phyloP scores from a whole-genome alignment of 2,329 filamentous ascomycete genomes.

The Penicillium aurantiogriseum region DNA sequence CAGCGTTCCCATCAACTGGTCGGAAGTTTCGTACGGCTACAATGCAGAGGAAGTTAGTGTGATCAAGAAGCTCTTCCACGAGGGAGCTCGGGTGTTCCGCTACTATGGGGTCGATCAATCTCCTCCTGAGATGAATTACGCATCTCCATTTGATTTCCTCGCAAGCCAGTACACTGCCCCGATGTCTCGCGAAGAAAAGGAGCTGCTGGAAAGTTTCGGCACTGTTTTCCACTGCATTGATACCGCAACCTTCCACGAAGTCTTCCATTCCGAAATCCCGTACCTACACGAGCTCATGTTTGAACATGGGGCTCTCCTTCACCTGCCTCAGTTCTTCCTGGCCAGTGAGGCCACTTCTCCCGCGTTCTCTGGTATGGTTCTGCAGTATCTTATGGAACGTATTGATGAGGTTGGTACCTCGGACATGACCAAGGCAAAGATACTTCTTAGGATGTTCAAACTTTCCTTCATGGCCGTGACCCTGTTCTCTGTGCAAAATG shows the following conservation, averaged over 20 bases:
- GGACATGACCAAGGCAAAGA: conserved; percentile 88
- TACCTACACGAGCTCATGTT: conserved; percentile 97
- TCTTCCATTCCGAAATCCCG: conserved; percentile 96
- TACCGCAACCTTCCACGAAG: conserved; percentile 95
- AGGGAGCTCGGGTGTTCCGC: conserved; percentile 92
- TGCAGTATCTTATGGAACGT: conserved; percentile 95
- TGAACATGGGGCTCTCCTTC: conserved; percentile 87
- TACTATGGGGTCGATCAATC: conserved; percentile 93
- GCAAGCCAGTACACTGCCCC: conserved; percentile 93
- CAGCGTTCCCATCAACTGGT: conserved; percentile 85
- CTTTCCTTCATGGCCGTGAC: conserved; percentile 99
- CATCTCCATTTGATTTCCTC: conserved; percentile 86
- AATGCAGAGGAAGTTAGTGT: conserved; percentile 96
- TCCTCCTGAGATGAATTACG: conserved; percentile 67
- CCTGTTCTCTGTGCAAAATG: conserved; percentile 89
- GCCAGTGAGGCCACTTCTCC: conserved; percentile 98
- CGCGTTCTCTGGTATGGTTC: conserved; percentile 95
- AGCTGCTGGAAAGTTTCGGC: conserved; percentile 93
- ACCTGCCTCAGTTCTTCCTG: conserved; percentile 96
- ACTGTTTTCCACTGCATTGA: conserved; percentile 99
- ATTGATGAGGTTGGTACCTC: conserved; percentile 92
- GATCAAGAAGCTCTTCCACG: conserved; percentile 93
- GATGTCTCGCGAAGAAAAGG: conserved; percentile 94
- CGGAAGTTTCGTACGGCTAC: conserved; percentile 93
- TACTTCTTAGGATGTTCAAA: conserved; percentile 92